Conservation (phyloP, 1,139 yeast species). For the Barnettozyma hawaiiensis region DNA sequence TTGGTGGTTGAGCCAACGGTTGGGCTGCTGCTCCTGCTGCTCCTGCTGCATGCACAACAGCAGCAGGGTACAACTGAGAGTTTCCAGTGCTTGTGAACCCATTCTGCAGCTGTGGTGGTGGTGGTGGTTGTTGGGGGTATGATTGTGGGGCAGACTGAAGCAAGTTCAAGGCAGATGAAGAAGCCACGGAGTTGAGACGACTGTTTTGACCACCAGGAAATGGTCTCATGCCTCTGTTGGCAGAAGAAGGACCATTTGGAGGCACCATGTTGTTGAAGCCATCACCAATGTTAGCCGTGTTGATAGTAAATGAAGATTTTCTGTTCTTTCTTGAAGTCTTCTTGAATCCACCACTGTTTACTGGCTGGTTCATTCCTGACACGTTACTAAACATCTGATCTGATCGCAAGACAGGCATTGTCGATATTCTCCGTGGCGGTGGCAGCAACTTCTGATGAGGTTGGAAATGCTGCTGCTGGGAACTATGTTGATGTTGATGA, state of each 20-base stretch:
- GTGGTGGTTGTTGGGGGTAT: constrained; percentile 1
- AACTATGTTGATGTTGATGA: constrained; percentile 7
- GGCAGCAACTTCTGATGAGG: constrained; percentile 4
- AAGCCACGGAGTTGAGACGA: constrained; percentile 5
- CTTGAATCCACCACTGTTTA: constrained; percentile 14
- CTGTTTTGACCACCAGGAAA: not conserved
- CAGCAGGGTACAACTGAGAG: not conserved
- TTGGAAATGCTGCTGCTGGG: constrained; percentile 5
- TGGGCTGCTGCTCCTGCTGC: too few species aligned
- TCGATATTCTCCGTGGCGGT: constrained; percentile 17
- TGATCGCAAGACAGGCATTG: constrained; percentile 20
- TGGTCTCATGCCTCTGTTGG: not conserved
- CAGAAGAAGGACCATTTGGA: constrained; percentile 5
- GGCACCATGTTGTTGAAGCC: constrained; percentile 6
- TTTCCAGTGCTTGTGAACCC: too few species aligned
- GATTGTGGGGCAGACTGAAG: not conserved
- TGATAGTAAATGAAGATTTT: constrained; percentile 25
- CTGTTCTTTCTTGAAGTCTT: constrained; percentile 27
- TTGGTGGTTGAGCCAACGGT: constrained; percentile 5
- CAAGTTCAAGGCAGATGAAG: not conserved
- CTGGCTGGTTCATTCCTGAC: constrained; percentile 4
- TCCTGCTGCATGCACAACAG: constrained; percentile 1
- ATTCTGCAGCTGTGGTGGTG: constrained; percentile 1
- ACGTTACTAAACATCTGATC: constrained; percentile 15
- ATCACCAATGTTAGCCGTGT: constrained; percentile 12